Evolutionary conservation across 306 rosid genomes (phyloP).

Genomic region (Castanospermum australe): DNA sequence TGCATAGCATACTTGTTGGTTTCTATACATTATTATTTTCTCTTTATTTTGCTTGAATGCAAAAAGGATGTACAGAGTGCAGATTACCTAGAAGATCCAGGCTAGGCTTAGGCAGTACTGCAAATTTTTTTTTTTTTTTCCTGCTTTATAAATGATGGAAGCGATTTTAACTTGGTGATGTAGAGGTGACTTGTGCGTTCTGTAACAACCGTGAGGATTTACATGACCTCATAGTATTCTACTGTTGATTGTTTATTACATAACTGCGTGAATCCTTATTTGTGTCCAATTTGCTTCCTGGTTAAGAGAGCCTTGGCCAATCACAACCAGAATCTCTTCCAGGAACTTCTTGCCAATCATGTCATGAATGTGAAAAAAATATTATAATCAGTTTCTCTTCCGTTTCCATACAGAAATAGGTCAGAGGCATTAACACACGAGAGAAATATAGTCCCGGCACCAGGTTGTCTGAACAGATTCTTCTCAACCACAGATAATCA

Average conservation of each 20-base stretch:
- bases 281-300: too few relatives aligned
- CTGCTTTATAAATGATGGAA: neutral
- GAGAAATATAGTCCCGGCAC: neutral
- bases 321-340: neutral
- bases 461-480: neutral
- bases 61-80: conserved; percentile 13
- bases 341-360: neutral
- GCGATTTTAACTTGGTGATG: neutral
- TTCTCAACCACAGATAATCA: neutral
- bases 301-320: neutral
- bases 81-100: conserved; percentile 26
- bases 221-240: neutral
- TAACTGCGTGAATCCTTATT: neutral
- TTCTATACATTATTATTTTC: conserved; percentile 16
- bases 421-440: neutral
- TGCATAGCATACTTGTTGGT: conserved; percentile 8
- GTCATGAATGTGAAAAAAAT: neutral
- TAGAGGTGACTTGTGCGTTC: neutral
- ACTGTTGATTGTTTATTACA: neutral
- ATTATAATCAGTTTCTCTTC: neutral
- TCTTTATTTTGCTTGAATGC: conserved; percentile 22
- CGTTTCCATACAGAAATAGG: neutral
- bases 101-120: conserved; percentile 24
- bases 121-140: neutral
- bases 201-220: neutral